A percentile compares a stretch with the other conserved stretches of the same genome.
Conservation (phyloP, 1,284 basidiomycete genomes). For the Leccinum olivaceoglutinosum region DNA sequence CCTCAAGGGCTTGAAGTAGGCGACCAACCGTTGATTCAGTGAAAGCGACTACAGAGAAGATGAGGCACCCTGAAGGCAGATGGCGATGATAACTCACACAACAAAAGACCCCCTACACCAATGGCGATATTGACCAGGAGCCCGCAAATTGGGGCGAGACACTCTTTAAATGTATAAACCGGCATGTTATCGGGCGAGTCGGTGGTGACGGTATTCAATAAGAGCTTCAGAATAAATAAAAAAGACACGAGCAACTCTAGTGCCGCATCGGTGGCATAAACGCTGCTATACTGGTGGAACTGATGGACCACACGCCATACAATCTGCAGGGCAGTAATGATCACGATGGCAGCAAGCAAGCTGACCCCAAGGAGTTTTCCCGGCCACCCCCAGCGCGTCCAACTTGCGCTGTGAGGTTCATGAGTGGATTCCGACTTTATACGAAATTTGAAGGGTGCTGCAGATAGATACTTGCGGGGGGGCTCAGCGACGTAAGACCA, state of each 20-base stretch:
- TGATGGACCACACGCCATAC: slow-evolving; percentile 51
- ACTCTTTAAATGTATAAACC: slow-evolving; percentile 39
- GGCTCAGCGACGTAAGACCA: slow-evolving; percentile 61
- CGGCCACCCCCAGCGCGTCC: slow-evolving; percentile 56
- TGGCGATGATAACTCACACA: slow-evolving; percentile 41
- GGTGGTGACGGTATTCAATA: slow-evolving; percentile 47
- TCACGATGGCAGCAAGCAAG: slow-evolving; percentile 39
- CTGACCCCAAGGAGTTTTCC: slow-evolving; percentile 50
- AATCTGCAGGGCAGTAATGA: slow-evolving; percentile 52
- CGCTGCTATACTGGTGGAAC: slow-evolving; percentile 39
- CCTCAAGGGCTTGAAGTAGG: slow-evolving; percentile 59
- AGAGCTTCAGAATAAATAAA: slow-evolving; percentile 57
- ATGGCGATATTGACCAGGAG: slow-evolving; percentile 49
- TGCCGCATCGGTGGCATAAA: slow-evolving; percentile 55
- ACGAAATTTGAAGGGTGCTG: slow-evolving; percentile 15
- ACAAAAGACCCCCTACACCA: slow-evolving; percentile 51
- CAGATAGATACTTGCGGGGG: slow-evolving; percentile 39
- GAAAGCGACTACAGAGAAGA: slow-evolving; percentile 47
- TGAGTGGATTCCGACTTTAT: slow-evolving; percentile 17
- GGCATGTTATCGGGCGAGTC: slow-evolving; percentile 28
- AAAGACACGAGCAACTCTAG: slow-evolving; percentile 54
- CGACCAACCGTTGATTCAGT: slow-evolving; percentile 67
- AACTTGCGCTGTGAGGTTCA: slow-evolving; percentile 49
- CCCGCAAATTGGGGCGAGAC: slow-evolving; percentile 47
- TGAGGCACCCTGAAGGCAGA: slow-evolving; percentile 10